phyloP scores from a whole-genome alignment of 352 stramenopile species.

The Elongisporangium anandrum region DNA sequence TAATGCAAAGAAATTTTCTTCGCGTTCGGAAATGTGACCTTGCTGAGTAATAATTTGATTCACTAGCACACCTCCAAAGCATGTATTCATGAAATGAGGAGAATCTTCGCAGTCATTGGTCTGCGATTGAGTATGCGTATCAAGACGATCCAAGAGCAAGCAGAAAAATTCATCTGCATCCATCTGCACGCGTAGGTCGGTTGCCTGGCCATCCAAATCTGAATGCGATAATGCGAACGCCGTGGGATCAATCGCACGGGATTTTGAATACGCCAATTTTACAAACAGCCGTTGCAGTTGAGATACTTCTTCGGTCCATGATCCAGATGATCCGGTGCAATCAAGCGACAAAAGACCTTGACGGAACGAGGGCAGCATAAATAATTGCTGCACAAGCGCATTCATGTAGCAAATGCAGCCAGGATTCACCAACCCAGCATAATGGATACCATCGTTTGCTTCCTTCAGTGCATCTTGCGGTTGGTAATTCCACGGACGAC shows the following conservation, averaged over 20 bases:
- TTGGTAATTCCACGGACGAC: conserved; percentile 57
- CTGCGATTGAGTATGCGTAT: conserved; percentile 21
- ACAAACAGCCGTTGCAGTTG: conserved; percentile 75
- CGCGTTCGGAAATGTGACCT: conserved; percentile 69
- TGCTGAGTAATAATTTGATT: conserved; percentile 83
- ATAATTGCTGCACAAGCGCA: conserved; percentile 96
- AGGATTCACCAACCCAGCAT: conserved; percentile 94
- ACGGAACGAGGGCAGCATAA: conserved; percentile 66
- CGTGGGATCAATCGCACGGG: conserved; percentile 51
- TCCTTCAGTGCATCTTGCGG: conserved; percentile 43
- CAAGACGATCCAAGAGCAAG: conserved; percentile 70
- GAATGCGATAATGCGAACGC: conserved; percentile 62
- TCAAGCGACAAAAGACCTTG: conserved; percentile 39
- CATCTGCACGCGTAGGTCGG: conserved; percentile 74
- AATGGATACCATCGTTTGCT: conserved; percentile 10
- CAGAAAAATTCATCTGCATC: conserved; percentile 84
- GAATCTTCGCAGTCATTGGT: background rate
- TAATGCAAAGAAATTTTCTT: conserved; percentile 83
- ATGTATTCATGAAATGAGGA: conserved; percentile 42
- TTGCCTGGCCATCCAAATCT: conserved; percentile 69
- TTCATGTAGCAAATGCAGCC: conserved; percentile 99
- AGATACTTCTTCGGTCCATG: conserved; percentile 45
- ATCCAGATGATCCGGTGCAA: conserved; percentile 12
- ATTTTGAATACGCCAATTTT: conserved; percentile 34
- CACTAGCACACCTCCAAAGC: conserved; percentile 74